phyloP scores from a whole-genome alignment of 345 rosid species.

The Barbarea vulgaris region DNA sequence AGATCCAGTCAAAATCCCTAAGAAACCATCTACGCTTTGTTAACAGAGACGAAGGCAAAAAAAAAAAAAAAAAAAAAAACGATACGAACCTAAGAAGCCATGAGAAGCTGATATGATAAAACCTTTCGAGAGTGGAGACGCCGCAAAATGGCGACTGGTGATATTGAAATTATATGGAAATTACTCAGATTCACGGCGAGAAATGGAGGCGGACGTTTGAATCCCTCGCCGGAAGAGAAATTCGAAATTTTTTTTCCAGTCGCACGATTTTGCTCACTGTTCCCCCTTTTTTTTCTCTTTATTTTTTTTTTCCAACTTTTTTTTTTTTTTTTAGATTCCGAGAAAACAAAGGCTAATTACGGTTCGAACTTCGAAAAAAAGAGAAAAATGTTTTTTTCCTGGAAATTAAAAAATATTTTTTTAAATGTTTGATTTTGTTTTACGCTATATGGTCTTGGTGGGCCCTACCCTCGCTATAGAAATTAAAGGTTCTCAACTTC shows the following conservation, averaged over 20 bases:
- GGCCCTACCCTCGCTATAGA: conserved; percentile 22
- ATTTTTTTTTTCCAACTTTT: background rate
- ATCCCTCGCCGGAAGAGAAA: conserved; percentile 37
- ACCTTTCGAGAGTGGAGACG: conserved; percentile 1
- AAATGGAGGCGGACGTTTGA: conserved; percentile 21
- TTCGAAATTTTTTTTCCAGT: conserved; percentile 34
- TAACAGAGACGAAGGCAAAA: background rate
- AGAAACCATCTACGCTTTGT: background rate
- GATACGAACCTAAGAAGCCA: conserved; percentile 40
- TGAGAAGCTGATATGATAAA: conserved; percentile 31
- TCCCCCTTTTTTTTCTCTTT: conserved; percentile 23
- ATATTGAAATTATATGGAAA: background rate
- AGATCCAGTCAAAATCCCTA: conserved; percentile 39
- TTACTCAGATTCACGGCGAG: conserved; percentile 31
- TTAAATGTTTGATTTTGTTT: conserved; percentile 34
- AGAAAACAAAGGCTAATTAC: conserved; percentile 38
- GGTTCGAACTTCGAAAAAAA: conserved; percentile 12
- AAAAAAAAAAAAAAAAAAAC: background rate
- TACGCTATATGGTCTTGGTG: conserved; percentile 30
- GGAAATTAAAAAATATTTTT: background rate
- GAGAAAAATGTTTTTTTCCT: conserved; percentile 19
- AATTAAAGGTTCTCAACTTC: conserved; percentile 10
- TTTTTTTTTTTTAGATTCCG: conserved; percentile 15
- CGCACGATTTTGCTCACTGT: conserved; percentile 38
- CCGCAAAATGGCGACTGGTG: conserved; percentile 4